Percentiles rank a stretch among this genome's conserved stretches.
Evolutionary conservation across 164 flowering plant genomes (phyloP).

Genomic region (Aristolochia californica): DNA sequence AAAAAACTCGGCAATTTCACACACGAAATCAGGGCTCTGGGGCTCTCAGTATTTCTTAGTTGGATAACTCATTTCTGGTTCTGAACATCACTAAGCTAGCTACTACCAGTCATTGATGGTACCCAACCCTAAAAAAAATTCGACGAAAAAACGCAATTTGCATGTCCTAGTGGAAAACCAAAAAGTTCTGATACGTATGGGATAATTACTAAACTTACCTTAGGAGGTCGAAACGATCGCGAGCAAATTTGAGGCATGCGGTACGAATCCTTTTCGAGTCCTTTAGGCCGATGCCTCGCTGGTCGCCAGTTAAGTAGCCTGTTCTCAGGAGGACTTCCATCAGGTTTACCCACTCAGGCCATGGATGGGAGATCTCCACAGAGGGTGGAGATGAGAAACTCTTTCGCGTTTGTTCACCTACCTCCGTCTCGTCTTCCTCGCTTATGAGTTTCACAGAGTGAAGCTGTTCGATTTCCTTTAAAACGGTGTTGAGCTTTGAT

Average conservation of each 20-base stretch:
- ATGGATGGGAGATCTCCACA: constrained; percentile 40
- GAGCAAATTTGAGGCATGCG: constrained; percentile 64
- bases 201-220: constrained; percentile 24
- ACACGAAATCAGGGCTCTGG: too few species aligned
- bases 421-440: background rate
- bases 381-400: background rate
- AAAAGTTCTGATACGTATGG: too few species aligned
- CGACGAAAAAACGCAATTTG: too few species aligned
- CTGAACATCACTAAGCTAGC: too few species aligned
- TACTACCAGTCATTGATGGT: too few species aligned
- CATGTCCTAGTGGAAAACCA: too few species aligned
- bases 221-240: constrained; percentile 45
- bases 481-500: constrained; percentile 16
- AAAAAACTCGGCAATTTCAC: too few species aligned
- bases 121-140: too few species aligned
- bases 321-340: constrained; percentile 40
- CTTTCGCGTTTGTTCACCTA: background rate
- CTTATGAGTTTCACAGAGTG: constrained; percentile 19
- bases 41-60: too few species aligned
- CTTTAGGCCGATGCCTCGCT: constrained; percentile 27
- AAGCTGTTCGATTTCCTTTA: constrained; percentile 23
- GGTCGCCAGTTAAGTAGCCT: constrained; percentile 35
- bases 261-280: constrained; percentile 55
- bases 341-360: constrained; percentile 74
- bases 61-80: too few species aligned